phyloP scores from a whole-genome alignment of 1,284 basidiomycete genomes.

The Pyrrhoderma lamaoense region DNA sequence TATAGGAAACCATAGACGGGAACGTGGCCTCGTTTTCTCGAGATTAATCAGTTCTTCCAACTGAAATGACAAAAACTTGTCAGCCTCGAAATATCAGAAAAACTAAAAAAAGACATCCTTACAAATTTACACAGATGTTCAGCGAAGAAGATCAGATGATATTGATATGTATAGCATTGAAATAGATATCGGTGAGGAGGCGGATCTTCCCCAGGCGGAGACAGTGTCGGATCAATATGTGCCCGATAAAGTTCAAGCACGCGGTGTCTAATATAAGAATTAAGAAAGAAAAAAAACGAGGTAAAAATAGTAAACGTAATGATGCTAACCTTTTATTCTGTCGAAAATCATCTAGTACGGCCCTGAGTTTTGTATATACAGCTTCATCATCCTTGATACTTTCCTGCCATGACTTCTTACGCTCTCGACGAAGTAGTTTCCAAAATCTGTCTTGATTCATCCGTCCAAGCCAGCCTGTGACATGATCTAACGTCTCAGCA shows the following conservation, averaged over 20 bases:
- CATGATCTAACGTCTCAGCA: constrained; percentile 37
- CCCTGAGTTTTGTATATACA: not conserved
- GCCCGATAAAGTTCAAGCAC: constrained; percentile 67
- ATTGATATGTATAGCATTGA: constrained; percentile 69
- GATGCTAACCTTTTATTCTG: constrained; percentile 5
- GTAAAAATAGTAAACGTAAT: not conserved
- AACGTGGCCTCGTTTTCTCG: constrained; percentile 27
- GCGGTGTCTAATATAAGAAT: constrained; percentile 43
- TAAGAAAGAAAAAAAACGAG: not conserved
- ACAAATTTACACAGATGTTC: constrained; percentile 28
- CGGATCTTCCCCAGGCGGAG: constrained; percentile 27
- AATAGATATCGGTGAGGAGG: constrained; percentile 62
- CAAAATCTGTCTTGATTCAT: constrained; percentile 33
- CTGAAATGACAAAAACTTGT: not conserved
- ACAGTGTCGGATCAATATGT: constrained; percentile 45
- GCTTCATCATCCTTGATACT: constrained; percentile 5
- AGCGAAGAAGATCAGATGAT: constrained; percentile 37
- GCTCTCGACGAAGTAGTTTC: constrained; percentile 57
- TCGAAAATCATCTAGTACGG: constrained; percentile 8
- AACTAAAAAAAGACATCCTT: constrained; percentile 31
- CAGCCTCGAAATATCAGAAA: not conserved
- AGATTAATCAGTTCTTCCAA: not conserved
- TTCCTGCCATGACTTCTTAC: not conserved
- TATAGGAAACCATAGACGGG: constrained; percentile 64
- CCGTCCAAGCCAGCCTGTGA: constrained; percentile 47